Evolutionary conservation across 129 eudicot genomes (phyloP).

Genomic region (Apium graveolens): DNA sequence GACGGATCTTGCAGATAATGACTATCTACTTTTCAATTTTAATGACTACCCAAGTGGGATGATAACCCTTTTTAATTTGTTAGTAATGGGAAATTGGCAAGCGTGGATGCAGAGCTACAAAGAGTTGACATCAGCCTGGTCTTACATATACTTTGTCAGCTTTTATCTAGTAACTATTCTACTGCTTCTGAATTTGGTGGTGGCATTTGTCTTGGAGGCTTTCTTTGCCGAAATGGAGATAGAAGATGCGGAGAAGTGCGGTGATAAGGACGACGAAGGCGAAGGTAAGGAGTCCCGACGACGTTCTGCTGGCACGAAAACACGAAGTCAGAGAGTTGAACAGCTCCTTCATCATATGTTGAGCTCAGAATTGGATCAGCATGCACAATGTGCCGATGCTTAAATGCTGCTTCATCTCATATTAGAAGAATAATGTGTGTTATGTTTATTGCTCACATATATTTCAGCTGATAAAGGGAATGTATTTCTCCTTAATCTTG

Average conservation of each 20-base stretch:
- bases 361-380: slow-evolving; percentile 53
- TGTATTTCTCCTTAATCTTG: neutral
- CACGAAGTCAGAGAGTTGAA: slow-evolving; percentile 88
- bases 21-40: slow-evolving; percentile 86
- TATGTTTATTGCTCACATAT: neutral
- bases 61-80: slow-evolving; percentile 89
- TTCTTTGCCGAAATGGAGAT: slow-evolving; percentile 90
- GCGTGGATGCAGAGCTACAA: slow-evolving; percentile 84
- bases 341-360: slow-evolving; percentile 83
- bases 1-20: slow-evolving; percentile 80
- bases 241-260: slow-evolving; percentile 44
- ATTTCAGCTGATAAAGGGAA: too few species aligned
- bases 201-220: slow-evolving; percentile 97
- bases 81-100: slow-evolving; percentile 94
- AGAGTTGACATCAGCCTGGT: slow-evolving; percentile 68
- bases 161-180: slow-evolving; percentile 77
- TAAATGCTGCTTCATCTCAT: neutral
- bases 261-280: slow-evolving; percentile 29
- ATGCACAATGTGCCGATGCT: neutral
- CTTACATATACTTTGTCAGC: slow-evolving; percentile 68
- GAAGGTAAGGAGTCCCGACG: slow-evolving; percentile 31
- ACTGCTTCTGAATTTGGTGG: slow-evolving; percentile 82
- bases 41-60: slow-evolving; percentile 96
- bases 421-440: neutral
- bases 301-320: slow-evolving; percentile 52